Evolutionary conservation across 73 alveolate genomes (phyloP), one percentile per base, ranked within the genome.

Genomic region (Effrenium voratum): DNA sequence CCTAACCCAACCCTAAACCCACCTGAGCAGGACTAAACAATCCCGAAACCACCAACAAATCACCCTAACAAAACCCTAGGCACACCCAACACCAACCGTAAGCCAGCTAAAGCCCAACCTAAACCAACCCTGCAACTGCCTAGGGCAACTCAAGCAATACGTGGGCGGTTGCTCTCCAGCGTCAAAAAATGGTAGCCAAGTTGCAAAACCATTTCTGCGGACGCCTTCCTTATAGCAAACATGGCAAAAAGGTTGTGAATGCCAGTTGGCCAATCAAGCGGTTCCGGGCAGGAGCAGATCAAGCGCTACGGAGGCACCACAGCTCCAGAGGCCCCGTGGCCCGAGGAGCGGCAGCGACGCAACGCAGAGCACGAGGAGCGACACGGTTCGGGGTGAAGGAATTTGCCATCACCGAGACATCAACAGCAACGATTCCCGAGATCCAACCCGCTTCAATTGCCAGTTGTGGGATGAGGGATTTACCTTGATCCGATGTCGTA

Each of bases 301-400:
- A 59, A 77, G 16, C 98, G 98, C 81, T 92, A 92, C 66, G 98
- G 98, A 30, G 98, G 98, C 44, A 63, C 98, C 57, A 72, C 98
- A 2, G 80, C 88, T n/a, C 70, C 98, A 1, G 76, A 55, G n/a
- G 81, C 73, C 1, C 98, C 98, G 1, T 92, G 98, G 98, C 98
- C 98, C 41, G 92, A 75, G 68, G 98, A 73, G 50, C 22, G 50
- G 47, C 50, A 8, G 72, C 40, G 66, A 38, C 60, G 73, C 50
- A 5, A 24, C 36, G 55, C 52, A 32, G 5, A 2, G 46, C 4
- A 5, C 45, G 92, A 49, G 76, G 92, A 82, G n/a, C n/a, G n/a
- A n/a, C n/a, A n/a, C n/a, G n/a, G n/a, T n/a, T n/a, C n/a, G n/a
- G n/a, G n/a, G n/a, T n/a, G n/a, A n/a, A n/a, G n/a, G n/a, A n/a